These are phyloP conservation scores for Phytophthora nicotianae DNA, from an alignment of 352 stramenopile species.

Conservation along the genomic window DNA sequence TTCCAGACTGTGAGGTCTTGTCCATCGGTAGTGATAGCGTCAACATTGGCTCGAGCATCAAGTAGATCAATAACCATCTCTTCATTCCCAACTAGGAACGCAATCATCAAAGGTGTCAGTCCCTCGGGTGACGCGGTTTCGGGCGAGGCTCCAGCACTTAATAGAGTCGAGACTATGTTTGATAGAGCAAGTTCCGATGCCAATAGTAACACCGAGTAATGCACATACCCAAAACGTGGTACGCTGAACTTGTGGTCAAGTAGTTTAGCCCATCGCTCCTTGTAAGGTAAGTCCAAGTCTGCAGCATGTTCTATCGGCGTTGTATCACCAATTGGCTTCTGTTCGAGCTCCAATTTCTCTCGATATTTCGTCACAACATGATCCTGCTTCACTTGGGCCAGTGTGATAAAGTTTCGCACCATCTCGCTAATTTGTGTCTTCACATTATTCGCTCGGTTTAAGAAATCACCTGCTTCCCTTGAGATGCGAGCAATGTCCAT, in stretches of 20 bases:
- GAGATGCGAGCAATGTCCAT: conserved; percentile 40
- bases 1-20: conserved; percentile 63
- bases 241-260: conserved; percentile 49
- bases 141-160: conserved; percentile 46
- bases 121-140: conserved; percentile 38
- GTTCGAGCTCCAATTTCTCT: conserved; percentile 16
- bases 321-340: neutral
- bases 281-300: conserved; percentile 32
- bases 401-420: conserved; percentile 35
- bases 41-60: conserved; percentile 39
- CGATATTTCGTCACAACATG: conserved; percentile 5
- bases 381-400: conserved; percentile 32
- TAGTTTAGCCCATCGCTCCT: conserved; percentile 44
- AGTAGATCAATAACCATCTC: conserved; percentile 41
- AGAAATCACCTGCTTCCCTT: conserved; percentile 6
- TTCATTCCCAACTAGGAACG: conserved; percentile 54
- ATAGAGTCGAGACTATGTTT: conserved; percentile 36
- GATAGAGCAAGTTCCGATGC: conserved; percentile 50
- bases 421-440: conserved; percentile 31
- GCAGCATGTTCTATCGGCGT: neutral
- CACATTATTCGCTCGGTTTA: conserved; percentile 16
- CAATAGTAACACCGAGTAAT: conserved; percentile 58
- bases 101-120: conserved; percentile 64
- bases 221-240: conserved; percentile 52
- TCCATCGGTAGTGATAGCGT: conserved; percentile 61